Base-by-base conservation (phyloP, 768 basidiomycete genomes). In the Boletus rubropictus region DNA sequence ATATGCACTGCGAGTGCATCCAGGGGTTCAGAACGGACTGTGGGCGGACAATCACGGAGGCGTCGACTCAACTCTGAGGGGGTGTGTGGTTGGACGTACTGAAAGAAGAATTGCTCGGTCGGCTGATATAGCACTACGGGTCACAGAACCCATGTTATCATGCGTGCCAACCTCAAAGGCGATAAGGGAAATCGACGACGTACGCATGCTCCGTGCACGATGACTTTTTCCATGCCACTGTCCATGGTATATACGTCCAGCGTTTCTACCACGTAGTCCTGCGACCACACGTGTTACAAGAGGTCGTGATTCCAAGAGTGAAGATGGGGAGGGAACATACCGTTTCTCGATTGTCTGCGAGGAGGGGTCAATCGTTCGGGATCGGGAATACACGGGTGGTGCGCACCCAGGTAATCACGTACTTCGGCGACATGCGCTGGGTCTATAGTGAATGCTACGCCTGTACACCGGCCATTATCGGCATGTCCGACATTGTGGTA, bases 391-490 rank as follows among this genome's bases (percentile, higher is more conserved):
- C 0, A 3, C 11, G 14, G 22, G 15, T 22, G 18, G 7, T 17
- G 40, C 70, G 50, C 53, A 90, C 91, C 88, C 66, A 95, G 67
- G 62, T 92, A 86, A 37, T 81, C 84, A 39, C 84, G 76, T 5
- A 92, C 91, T 67, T 91, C 85, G 0, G 76, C 69, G 49, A 80
- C 83, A 49, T 83, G 80, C 7, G 65, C 70, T 0, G 86, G 84
- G 53, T 95, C 89, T 59, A 97, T 93, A 7, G 86, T 85, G 64
- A 89, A 92, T 3, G 88, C 89, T 7, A 92, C 70, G 3, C 92
- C 88, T 89, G 51, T 12, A 29, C 15, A 20, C 15, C 24, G 35
- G 12, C 22, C 22, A 20, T 36, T 27, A 27, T 20, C 7, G 37
- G 32, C 18, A 14, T 18, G 18, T 17, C 11, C 10, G 17, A 25